These are phyloP conservation scores for Fusarium scirpi DNA, from an alignment of 2,329 filamentous ascomycete species.

Conservation along the genomic window DNA sequence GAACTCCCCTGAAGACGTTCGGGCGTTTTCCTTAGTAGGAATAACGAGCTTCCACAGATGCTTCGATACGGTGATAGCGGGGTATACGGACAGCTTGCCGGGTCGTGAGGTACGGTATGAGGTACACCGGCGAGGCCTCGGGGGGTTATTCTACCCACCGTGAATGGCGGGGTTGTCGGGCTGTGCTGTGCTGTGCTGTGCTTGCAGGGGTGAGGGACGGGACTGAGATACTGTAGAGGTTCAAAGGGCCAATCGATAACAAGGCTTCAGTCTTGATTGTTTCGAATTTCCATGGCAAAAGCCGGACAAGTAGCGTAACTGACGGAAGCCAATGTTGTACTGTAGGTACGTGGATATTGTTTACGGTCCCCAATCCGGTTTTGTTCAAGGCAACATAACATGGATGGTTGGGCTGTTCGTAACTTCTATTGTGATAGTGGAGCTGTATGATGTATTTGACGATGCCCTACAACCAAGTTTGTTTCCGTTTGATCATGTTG, in stretches of 20 bases:
- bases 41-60: constrained; percentile 46
- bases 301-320: constrained; percentile 24
- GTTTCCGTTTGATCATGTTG: constrained; percentile 7
- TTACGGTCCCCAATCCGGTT: constrained; percentile 37
- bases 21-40: constrained; percentile 43
- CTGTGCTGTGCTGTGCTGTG: constrained; percentile 43
- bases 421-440: background rate
- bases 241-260: constrained; percentile 36
- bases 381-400: constrained; percentile 21
- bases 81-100: constrained; percentile 45
- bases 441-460: constrained; percentile 20
- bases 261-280: constrained; percentile 16
- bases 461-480: constrained; percentile 22
- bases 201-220: constrained; percentile 6
- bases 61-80: constrained; percentile 48
- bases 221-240: constrained; percentile 4
- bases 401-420: too few species aligned
- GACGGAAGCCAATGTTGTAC: constrained; percentile 35
- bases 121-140: constrained; percentile 16
- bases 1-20: constrained; percentile 29
- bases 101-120: constrained; percentile 1
- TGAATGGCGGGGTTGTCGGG: constrained; percentile 44
- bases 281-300: constrained; percentile 23
- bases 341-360: background rate
- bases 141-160: constrained; percentile 21